A percentile compares a stretch with the other conserved stretches of the same genome.
Evolutionary conservation across 78 protist genomes (phyloP).

Genomic region (Monocercomonoides exilis): DNA sequence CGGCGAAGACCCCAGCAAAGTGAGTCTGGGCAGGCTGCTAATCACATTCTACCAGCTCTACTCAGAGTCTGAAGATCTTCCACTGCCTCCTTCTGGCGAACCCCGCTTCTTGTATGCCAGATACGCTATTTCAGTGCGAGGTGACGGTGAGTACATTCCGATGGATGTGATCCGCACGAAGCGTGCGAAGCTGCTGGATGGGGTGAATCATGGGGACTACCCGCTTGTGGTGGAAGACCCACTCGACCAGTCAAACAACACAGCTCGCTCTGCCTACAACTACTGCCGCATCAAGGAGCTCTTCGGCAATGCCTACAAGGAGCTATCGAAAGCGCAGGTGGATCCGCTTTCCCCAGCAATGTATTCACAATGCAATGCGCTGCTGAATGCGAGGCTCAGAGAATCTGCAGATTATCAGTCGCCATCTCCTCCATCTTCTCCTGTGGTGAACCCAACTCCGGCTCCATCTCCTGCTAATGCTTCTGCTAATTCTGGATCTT

Average conservation of each 20-base stretch:
- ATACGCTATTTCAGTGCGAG: conserved; percentile 16
- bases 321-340: no score
- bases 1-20: not conserved
- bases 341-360: no score
- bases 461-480: no score
- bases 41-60: conserved; percentile 39
- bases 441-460: no score
- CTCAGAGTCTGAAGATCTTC: no score
- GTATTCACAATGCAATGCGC: no score
- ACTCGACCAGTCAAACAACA: not conserved
- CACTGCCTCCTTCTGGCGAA: no score
- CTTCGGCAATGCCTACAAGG: not conserved
- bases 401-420: no score
- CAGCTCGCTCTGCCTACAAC: not conserved
- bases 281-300: not conserved
- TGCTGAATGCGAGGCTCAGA: no score
- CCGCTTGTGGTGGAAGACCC: conserved; percentile 11
- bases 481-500: no score
- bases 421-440: no score
- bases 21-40: conserved; percentile 35
- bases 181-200: not conserved
- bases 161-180: no score
- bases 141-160: conserved; percentile 4
- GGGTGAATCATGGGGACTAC: not conserved
- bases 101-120: not conserved